phyloP scores from a whole-genome alignment of 371 early-diverging fungal species.

The Syncephalastrum contaminatum region DNA sequence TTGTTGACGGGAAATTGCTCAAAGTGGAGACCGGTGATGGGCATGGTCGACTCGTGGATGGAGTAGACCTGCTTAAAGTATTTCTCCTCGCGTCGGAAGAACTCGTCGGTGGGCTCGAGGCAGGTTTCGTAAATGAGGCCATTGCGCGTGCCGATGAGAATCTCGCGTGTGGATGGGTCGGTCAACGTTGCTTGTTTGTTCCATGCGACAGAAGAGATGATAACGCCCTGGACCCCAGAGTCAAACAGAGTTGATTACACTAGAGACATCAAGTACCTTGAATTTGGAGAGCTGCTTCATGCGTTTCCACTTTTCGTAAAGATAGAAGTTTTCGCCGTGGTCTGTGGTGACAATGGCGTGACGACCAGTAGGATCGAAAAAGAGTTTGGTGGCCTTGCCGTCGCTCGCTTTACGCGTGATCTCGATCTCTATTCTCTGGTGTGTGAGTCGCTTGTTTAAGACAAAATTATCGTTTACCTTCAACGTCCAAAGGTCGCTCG shows the following conservation, averaged over 20 bases:
- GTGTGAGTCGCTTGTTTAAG: background rate
- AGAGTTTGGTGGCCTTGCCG: conserved; percentile 67
- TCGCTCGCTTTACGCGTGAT: conserved; percentile 64
- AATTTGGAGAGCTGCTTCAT: conserved; percentile 66
- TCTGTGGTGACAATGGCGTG: conserved; percentile 85
- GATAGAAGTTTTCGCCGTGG: conserved; percentile 86
- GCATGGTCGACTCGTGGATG: conserved; percentile 58
- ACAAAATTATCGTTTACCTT: conserved; percentile 8
- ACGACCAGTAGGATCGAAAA: conserved; percentile 85
- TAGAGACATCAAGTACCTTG: no score
- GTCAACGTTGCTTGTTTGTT: conserved; percentile 61
- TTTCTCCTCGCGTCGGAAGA: conserved; percentile 79
- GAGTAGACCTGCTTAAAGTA: conserved; percentile 71
- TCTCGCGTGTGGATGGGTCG: conserved; percentile 69
- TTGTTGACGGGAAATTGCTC: conserved; percentile 73
- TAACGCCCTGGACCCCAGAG: conserved; percentile 66
- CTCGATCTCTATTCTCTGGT: conserved; percentile 64
- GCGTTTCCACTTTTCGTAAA: conserved; percentile 75
- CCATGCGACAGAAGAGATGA: conserved; percentile 88
- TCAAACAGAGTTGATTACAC: no score
- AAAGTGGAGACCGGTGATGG: conserved; percentile 78
- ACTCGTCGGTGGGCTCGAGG: conserved; percentile 80
- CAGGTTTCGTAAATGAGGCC: conserved; percentile 87
- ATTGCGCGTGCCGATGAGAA: conserved; percentile 81
- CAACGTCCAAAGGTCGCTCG: conserved; percentile 20